phyloP scores from a whole-genome alignment of 495 filamentous ascomycete species.

The Staphylotrichum longicolle region DNA sequence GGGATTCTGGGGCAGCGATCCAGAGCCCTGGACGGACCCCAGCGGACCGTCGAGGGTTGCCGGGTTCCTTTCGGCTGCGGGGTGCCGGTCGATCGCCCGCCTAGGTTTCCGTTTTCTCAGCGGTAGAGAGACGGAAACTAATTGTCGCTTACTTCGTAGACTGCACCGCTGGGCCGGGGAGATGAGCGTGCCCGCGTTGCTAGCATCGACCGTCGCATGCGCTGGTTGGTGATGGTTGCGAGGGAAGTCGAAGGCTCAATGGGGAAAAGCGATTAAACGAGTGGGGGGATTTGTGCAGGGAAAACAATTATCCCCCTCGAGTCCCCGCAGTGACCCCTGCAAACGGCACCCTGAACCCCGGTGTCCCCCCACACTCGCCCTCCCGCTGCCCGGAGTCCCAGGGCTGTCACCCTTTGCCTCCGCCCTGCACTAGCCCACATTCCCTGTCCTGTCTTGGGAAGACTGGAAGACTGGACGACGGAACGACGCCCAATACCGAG shows the following conservation, averaged over 20 bases:
- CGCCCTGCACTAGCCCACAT: not conserved
- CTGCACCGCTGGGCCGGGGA: not conserved
- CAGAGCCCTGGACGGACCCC: conserved; percentile 1
- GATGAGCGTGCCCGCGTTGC: not conserved
- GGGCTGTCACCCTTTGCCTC: not conserved
- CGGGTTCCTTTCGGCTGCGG: not conserved
- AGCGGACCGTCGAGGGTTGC: not conserved
- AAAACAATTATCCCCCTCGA: conserved; percentile 28
- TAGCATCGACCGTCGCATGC: too few species aligned
- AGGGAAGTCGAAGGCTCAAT: not conserved
- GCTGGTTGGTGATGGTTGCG: not conserved
- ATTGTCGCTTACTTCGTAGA: too few species aligned
- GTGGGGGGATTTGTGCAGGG: conserved; percentile 8
- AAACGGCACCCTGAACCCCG: not conserved
- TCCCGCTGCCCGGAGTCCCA: not conserved
- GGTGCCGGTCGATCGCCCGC: not conserved
- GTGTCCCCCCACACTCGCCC: not conserved
- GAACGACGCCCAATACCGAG: too few species aligned
- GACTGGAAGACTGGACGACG: too few species aligned
- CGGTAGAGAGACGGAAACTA: not conserved
- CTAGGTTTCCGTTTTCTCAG: not conserved
- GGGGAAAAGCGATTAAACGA: conserved; percentile 16
- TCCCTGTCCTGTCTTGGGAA: too few species aligned
- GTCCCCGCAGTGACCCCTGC: not conserved
- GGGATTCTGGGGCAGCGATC: conserved; percentile 3